A percentile compares a stretch with the other conserved stretches of the same genome.
Conservation (phyloP, 1,284 basidiomycete genomes). For the Anthracocystis walkeri region DNA sequence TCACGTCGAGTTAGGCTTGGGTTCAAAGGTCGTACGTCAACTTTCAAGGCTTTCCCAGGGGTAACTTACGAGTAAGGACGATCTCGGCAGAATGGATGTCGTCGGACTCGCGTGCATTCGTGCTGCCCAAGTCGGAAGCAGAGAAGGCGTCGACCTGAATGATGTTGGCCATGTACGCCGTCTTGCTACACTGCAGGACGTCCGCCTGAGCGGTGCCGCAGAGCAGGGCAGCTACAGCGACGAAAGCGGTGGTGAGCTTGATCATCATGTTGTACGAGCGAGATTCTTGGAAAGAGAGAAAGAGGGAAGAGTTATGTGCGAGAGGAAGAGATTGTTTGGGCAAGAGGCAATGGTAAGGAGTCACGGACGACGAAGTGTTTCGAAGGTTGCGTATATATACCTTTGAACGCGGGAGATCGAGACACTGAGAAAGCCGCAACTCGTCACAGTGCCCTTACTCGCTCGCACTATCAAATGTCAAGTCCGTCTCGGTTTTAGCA, state of each 20-base stretch:
- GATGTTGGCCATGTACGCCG: slow-evolving; percentile 4
- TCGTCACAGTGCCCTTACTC: no score
- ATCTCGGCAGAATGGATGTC: not conserved
- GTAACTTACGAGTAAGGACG: slow-evolving; percentile 7
- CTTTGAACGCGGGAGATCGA: not conserved
- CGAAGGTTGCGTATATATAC: not conserved
- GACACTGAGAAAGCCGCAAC: no score
- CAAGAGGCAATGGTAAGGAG: not conserved
- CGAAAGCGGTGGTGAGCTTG: slow-evolving; percentile 14
- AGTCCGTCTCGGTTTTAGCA: not conserved
- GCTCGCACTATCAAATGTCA: not conserved
- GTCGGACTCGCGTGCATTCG: not conserved
- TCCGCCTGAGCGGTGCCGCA: not conserved
- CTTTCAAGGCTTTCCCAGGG: not conserved
- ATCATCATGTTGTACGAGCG: slow-evolving; percentile 3
- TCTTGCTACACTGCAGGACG: slow-evolving; percentile 1
- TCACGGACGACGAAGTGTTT: not conserved
- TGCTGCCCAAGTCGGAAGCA: not conserved
- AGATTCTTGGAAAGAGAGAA: not conserved
- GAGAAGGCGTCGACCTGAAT: slow-evolving; percentile 1
- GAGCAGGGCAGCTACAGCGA: slow-evolving; percentile 6
- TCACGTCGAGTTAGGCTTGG: not conserved
- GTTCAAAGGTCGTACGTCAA: no score
- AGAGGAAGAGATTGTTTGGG: no score
- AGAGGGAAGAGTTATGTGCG: no score